phyloP scores from a whole-genome alignment of 106 monocot genomes.

The Dioscorea dumetorum region DNA sequence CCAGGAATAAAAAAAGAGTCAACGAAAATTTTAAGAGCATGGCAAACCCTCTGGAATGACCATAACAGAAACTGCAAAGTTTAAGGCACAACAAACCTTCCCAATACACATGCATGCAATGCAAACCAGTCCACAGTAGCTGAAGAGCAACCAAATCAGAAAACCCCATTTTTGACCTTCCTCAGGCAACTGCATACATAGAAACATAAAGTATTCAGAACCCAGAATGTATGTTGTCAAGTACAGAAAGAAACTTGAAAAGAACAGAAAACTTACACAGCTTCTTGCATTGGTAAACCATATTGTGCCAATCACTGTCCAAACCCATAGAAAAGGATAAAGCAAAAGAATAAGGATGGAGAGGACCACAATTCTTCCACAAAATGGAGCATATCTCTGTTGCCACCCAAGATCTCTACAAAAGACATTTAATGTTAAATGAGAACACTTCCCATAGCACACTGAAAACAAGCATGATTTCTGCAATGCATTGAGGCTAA shows the following conservation, averaged over 20 bases:
- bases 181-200: conserved; percentile 52
- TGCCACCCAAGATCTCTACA: conserved; percentile 95
- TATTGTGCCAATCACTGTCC: conserved; percentile 91
- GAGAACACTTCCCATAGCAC: too few relatives aligned
- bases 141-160: conserved; percentile 77
- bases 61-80: too few relatives aligned
- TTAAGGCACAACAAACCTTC: conserved; percentile 33
- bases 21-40: too few relatives aligned
- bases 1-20: too few relatives aligned
- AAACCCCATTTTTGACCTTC: conserved; percentile 91
- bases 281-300: conserved; percentile 89
- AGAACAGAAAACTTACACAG: conserved; percentile 62
- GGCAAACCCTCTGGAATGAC: too few relatives aligned
- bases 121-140: conserved; percentile 69
- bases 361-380: conserved; percentile 85
- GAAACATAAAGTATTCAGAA: neutral
- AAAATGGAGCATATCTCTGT: conserved; percentile 82
- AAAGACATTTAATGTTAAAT: neutral
- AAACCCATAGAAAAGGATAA: conserved; percentile 96
- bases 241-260: neutral
- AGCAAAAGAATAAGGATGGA: conserved; percentile 75
- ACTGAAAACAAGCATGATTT: too few relatives aligned
- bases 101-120: conserved; percentile 53
- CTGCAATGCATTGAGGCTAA: too few relatives aligned
- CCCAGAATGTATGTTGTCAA: too few relatives aligned